Base-by-base conservation (phyloP, 306 rosid genomes). In the Cucumis melo region DNA sequence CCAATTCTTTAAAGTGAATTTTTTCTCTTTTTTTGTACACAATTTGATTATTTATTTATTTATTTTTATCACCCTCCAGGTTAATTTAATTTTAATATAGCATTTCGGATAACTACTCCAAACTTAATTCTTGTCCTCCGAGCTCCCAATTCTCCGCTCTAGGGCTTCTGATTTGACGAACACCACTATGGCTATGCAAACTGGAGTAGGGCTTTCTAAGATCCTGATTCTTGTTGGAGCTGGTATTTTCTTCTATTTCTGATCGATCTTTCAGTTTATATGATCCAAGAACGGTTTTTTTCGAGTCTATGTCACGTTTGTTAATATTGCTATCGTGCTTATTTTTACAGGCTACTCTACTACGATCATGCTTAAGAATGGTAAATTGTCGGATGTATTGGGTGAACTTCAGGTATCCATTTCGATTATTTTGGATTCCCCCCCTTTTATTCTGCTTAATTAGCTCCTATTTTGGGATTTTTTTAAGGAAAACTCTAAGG, bases 371-470 rank as follows among this genome's bases (percentile, higher is more conserved):
- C 42, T 88, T 1, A 82, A 92, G 86, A 83, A 92, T 80, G 90
- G 92, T 1, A 92, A 92, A 78, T 19, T 95, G 7, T 92, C 98
- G 17, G 97, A 92, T 63, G 17, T 92, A 32, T 77, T 92, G 57
- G 91, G 91, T 48, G 92, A 92, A 42, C 87, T 95, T 64, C 99
- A 95, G 97, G 98, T 90, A 53, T 53, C 29, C 0, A 36, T 74
- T 58, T 65, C 10, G 2, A 14, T 51, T 21, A 15, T 20, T 56
- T 63, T 51, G 10, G 41, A 55, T 62, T 51, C 42, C 48, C n/a
- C 73, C 23, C 48, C 16, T 66, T 41, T 1, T 8, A 2, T 11
- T 12, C 39, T 77, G 24, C 58, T 81, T 75, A 39, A 64, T 81
- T 72, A 62, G 79, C 79, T 56, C 10, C 29, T 11, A 73, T 76